Evolutionary conservation across 208 protist species (phyloP).

Genomic region (Trypanosoma conorhini): DNA sequence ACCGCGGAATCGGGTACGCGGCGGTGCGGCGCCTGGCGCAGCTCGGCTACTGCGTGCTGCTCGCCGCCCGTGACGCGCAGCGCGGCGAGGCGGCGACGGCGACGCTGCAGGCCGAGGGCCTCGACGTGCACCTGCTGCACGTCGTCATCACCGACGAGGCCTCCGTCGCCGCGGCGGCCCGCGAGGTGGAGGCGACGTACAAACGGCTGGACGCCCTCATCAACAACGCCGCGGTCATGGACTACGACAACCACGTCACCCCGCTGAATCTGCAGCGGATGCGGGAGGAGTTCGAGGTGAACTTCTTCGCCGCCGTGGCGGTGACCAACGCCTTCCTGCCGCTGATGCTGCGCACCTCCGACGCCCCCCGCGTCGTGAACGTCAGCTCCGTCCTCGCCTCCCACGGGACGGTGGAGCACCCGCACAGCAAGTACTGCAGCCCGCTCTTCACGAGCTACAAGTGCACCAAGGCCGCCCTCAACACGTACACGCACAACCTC

Average conservation of each 20-base stretch:
- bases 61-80: constrained; percentile 49
- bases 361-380: constrained; percentile 74
- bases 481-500: constrained; percentile 83
- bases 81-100: constrained; percentile 45
- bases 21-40: constrained; percentile 42
- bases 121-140: constrained; percentile 41
- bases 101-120: constrained; percentile 27
- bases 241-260: constrained; percentile 16
- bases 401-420: constrained; percentile 42
- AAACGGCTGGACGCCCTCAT: constrained; percentile 69
- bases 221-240: constrained; percentile 63
- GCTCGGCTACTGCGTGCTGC: constrained; percentile 59
- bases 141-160: constrained; percentile 49
- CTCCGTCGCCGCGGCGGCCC: constrained; percentile 50
- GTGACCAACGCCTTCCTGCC: constrained; percentile 73
- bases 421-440: constrained; percentile 47
- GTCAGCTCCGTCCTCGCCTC: constrained; percentile 70
- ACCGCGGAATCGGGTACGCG: constrained; percentile 81
- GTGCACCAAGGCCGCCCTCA: constrained; percentile 72
- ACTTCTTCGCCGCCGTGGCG: constrained; percentile 52
- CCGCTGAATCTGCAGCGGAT: constrained; percentile 40
- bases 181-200: constrained; percentile 36
- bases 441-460: constrained; percentile 47
- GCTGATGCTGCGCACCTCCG: constrained; percentile 50
- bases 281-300: constrained; percentile 53